Evolutionary conservation across 2,329 filamentous ascomycete genomes (phyloP), one percentile per base, ranked within the genome.

Genomic region (Clarireedia hainanense): DNA sequence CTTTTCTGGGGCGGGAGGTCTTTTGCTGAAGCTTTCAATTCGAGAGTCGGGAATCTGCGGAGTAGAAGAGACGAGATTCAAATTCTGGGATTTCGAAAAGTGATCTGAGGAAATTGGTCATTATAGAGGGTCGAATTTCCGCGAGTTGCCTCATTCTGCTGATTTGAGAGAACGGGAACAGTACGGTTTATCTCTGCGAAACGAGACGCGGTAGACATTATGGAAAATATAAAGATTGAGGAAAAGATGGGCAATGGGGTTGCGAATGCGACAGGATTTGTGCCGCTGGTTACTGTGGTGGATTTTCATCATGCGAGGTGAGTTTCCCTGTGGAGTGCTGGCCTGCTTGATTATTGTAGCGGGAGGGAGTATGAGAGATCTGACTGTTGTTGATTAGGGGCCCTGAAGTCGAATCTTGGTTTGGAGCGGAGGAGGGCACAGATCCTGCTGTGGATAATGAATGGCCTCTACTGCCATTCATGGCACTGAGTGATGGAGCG

Each of bases 401-500:
- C 7, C 94, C 94, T 34, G 94, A 99, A 74, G 88, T 97, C 56
- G 91, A 97, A 75, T 81, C 80, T 66, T 97, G 92, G 88, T 89
- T 96, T 68, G 91, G 90, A 59, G 82, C 74, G 36, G 75, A 85
- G 20, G 84, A 91, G 64, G 88, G 84, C 53, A 77, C 75, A 57
- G 91, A 96, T 71, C 90, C 92, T 10, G 88, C 88, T 3, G 76
- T 74, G 47, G 87, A 91, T 57, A 92, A 95, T 73, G 89, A 94
- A 68, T 99, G 94, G 94, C 80, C 85, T 27, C 73, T 96, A 63
- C 77, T 99, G 59, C 91, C 94, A 0, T 99, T 99, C 72, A 96
- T 97, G 89, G 94, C 94, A 26, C 74, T 99, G 67, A 94, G 89
- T 57, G 94, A 99, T 70, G 94, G 94, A 52, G 94, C 94, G 53